These are phyloP conservation scores for Lobosporangium transversale DNA, from an alignment of 192 early-diverging fungal species.

Conservation along the genomic window DNA sequence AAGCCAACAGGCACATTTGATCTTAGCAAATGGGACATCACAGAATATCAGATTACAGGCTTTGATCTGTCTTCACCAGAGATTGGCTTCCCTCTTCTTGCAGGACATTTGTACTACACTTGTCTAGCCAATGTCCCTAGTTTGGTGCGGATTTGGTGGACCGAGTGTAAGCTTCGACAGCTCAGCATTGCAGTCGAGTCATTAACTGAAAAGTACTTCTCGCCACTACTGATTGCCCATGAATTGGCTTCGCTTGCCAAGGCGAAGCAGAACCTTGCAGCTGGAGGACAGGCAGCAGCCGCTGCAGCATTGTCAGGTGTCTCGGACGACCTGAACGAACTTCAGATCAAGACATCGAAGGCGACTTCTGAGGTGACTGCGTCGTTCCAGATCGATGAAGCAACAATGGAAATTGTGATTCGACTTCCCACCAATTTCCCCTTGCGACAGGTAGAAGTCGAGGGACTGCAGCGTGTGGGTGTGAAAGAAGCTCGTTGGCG, in stretches of 20 bases:
- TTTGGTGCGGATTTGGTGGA: constrained; percentile 83
- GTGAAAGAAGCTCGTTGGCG: constrained; percentile 68
- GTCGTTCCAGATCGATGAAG: constrained; percentile 81
- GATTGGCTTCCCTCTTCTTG: constrained; percentile 70
- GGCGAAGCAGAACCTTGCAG: constrained; percentile 38
- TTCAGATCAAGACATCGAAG: constrained; percentile 71
- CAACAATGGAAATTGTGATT: constrained; percentile 77
- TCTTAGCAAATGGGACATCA: constrained; percentile 73
- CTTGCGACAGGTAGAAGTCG: constrained; percentile 75
- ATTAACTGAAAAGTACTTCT: constrained; percentile 79
- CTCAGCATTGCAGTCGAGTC: constrained; percentile 75
- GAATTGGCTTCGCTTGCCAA: constrained; percentile 67
- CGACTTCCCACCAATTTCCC: constrained; percentile 76
- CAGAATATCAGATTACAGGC: constrained; percentile 70
- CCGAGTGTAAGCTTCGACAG: constrained; percentile 82
- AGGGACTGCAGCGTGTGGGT: constrained; percentile 70
- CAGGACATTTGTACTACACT: constrained; percentile 79
- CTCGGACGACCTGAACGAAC: constrained; percentile 51
- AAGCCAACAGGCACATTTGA: constrained; percentile 66
- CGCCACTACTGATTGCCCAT: constrained; percentile 64
- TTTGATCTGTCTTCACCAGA: constrained; percentile 50
- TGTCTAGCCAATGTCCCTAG: constrained; percentile 70
- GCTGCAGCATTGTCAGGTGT: constrained; percentile 42
- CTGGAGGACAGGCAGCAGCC: constrained; percentile 57
- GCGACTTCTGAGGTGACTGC: constrained; percentile 75